Conservation (phyloP, 495 filamentous ascomycete species). For the Corynascus novoguineensis region DNA sequence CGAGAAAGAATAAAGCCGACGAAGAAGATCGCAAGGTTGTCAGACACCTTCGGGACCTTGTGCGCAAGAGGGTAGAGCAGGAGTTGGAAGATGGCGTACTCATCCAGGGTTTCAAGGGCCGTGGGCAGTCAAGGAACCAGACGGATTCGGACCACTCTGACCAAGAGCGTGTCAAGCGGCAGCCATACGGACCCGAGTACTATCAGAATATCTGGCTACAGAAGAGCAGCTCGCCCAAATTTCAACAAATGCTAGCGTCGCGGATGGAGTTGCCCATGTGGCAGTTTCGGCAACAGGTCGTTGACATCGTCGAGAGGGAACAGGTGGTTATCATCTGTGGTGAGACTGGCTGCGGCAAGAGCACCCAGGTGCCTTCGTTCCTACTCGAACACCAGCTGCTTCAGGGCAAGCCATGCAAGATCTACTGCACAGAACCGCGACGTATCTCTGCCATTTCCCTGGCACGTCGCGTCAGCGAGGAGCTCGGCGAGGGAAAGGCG, state of each 20-base stretch:
- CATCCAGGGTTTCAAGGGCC: slow-evolving; percentile 64
- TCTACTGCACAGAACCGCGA: slow-evolving; percentile 94
- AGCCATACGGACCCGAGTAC: slow-evolving; percentile 32
- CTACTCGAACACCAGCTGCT: slow-evolving; percentile 83
- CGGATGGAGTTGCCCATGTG: slow-evolving; percentile 83
- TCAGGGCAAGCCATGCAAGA: slow-evolving; percentile 73
- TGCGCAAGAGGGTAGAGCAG: slow-evolving; percentile 51
- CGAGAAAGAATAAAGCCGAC: slow-evolving; percentile 63
- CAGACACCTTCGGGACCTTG: slow-evolving; percentile 53
- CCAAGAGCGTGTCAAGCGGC: slow-evolving; percentile 33
- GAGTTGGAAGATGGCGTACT: slow-evolving; percentile 69
- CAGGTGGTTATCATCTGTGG: slow-evolving; percentile 89
- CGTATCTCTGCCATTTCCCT: slow-evolving; percentile 94
- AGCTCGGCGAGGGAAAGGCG: slow-evolving; percentile 76
- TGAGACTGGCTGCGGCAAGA: slow-evolving; percentile 96
- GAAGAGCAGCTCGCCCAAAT: slow-evolving; percentile 57
- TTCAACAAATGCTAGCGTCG: slow-evolving; percentile 55
- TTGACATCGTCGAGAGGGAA: slow-evolving; percentile 64
- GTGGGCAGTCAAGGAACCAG: slow-evolving; percentile 43
- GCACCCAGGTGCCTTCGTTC: slow-evolving; percentile 90
- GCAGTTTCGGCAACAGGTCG: slow-evolving; percentile 69
- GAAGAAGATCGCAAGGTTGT: slow-evolving; percentile 61
- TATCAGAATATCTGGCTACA: slow-evolving; percentile 64
- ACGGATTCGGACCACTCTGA: slow-evolving; percentile 43
- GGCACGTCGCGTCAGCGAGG: slow-evolving; percentile 85